Base-by-base conservation (phyloP, 352 stramenopile species). In the Globisporangium viniferum region DNA sequence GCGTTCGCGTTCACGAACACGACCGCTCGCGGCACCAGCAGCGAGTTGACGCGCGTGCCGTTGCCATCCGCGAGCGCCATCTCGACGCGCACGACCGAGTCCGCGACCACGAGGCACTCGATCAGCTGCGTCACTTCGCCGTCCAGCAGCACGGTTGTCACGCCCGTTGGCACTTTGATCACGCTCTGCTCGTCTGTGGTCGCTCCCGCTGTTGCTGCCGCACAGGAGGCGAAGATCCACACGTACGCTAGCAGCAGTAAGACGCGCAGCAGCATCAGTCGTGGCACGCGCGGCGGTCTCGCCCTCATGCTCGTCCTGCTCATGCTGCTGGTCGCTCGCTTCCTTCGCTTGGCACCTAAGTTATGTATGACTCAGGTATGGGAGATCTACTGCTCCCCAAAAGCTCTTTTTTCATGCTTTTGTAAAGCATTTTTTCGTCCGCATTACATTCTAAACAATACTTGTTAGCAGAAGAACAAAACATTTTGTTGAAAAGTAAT, bases 151-250 rank as follows among this genome's bases (percentile, higher is more conserved):
- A 90, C 77, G 1, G 74, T 81, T 49, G 77, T 88, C 61, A 86
- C 70, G 61, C 81, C 81, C 10, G 73, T 75, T 18, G 83, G 83
- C 36, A 92, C 83, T n/a, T 76, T 65, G 53, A 91, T 79, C 24
- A 82, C 35, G 51, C 62, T 59, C 29, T 31, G 29, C 18, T 44
- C 55, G 20, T 29, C 55, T 20, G 31, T 6, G 7, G 44, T 51
- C 7, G 18, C 44, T 51, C 5, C 18, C 44, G 18, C 44, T n/a
- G 3, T 10, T 59, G 29, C 39, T 18, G 14, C 14, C 14, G 39
- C 12, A 12, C 39, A 35, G 18, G 27, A 15, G 0, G n/a, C 12
- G 24, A 3, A 57, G 29, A 6, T 22, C 9, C 54, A 59, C 1
- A 27, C 54, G 53, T n/a, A 41, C 2, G 8, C 54, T 59, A 61